Evolutionary conservation across 345 rosid species (phyloP), one percentile per base, ranked within the genome.

Genomic region (Dipteronia dyeriana): DNA sequence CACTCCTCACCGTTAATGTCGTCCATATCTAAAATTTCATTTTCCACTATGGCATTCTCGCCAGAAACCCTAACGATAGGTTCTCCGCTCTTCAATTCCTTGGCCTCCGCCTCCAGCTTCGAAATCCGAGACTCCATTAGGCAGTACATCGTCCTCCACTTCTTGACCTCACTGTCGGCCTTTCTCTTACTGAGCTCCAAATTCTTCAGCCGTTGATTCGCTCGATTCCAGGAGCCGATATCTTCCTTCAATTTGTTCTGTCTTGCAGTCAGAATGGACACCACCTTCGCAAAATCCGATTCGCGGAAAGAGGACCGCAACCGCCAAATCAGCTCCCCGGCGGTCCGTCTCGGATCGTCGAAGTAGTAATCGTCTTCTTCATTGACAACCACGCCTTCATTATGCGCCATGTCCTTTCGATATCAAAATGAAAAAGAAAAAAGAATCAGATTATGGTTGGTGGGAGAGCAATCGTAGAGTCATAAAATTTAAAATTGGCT

Each of bases 91-190:
- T 11, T 12, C 62, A 79, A 65, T 14, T 20, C 1, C 19, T 3
- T 29, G 0, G 57, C 7, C n/a, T 74, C 82, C 49, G 20, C 41
- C 70, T 82, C 85, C 70, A 86, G 10, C 17, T 12, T 9, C 34
- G 38, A 68, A 62, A 84, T 66, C 74, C 81, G 57, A 2, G 17
- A 2, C 31, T 73, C 79, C 66, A 86, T 22, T 5, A 74, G 81
- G 68, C 41, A 43, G 23, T 68, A 80, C 56, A 31, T 82, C 61
- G 10, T 73, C 71, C 7, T 74, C 74, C 53, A 70, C 22, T 38
- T 26, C 45, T 80, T 70, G 14, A 22, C 22, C n/a, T 78, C 80
- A 0, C 13, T 22, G 64, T 77, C 82, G 6, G 77, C 77, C 51
- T 29, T 43, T 19, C 26, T 62, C 76, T 62, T 59, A n/a, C 67